phyloP scores from a whole-genome alignment of 345 rosid genomes.

The Pseudoturritis turrita region DNA sequence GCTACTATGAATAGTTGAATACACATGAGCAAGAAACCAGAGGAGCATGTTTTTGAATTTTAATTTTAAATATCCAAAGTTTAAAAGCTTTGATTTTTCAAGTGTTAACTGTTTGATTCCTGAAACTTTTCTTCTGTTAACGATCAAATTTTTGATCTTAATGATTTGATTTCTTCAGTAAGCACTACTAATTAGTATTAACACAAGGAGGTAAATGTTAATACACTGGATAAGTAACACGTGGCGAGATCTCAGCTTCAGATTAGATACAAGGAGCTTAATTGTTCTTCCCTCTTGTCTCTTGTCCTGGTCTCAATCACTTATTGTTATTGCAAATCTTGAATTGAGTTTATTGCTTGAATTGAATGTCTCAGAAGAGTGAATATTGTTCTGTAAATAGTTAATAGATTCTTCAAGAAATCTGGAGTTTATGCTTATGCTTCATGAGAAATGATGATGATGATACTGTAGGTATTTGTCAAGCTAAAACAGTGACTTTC shows the following conservation, averaged over 20 bases:
- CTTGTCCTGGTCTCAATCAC: no score
- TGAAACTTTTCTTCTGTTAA: not conserved
- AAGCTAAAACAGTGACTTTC: constrained; percentile 43
- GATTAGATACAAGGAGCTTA: not conserved
- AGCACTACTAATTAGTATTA: no score
- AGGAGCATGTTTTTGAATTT: not conserved
- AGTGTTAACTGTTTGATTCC: not conserved
- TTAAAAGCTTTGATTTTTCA: not conserved
- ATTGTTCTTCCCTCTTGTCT: not conserved
- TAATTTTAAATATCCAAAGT: not conserved
- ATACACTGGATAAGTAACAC: not conserved
- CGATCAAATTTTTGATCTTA: not conserved
- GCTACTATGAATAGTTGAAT: constrained; percentile 46
- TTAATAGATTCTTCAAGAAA: no score
- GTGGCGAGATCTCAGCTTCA: not conserved
- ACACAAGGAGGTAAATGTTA: no score
- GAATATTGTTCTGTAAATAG: no score
- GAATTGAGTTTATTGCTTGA: no score
- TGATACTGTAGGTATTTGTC: constrained; percentile 37
- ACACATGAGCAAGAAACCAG: constrained; percentile 16
- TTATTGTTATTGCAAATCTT: no score
- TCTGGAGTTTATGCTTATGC: not conserved
- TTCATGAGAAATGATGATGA: constrained; percentile 17
- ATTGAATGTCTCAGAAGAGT: no score
- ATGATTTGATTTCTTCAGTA: not conserved